Base-by-base conservation (phyloP, 2,329 filamentous ascomycete genomes). In the Blastomyces parvus region DNA sequence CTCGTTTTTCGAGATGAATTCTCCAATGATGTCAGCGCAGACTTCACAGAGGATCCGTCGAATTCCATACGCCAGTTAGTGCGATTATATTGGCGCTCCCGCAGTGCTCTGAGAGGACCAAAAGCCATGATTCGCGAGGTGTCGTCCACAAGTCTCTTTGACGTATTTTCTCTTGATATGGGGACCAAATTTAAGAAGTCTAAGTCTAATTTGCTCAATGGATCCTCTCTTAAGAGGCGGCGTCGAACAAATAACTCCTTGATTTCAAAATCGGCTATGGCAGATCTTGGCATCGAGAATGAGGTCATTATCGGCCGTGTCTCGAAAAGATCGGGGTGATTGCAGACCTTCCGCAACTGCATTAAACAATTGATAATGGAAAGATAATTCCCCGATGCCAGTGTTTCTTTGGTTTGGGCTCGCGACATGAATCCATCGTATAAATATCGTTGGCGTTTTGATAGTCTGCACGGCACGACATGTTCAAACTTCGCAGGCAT, bases 401-500 rank as follows among this genome's bases (percentile, higher is more conserved):
- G 80, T 0, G 92, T 97, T 64, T 91, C 88, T 67, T 91, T 87
- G 0, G 94, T 97, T 70, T 96, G 91, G 3, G 88, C 88, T 63
- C 92, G 87, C 42, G 90, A 91, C 78, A 99, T 86, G 76, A 97
- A 99, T 1, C 93, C 93, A 76, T 99, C 94, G 71, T 99, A 99
- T 9, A 99, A 80, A 76, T 96, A 94, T 53, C 94, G 86, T 73
- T 99, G 94, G 30, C 94, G 87, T 74, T 97, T 97, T 7, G 93
- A 97, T 4, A 99, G 81, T 55, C 93, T 89, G 75, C 94, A 99
- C 71, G 96, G 92, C 67, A 97, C 90, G 25, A 99, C 91, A 71
- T 97, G 92, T 74, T 99, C 95, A 72, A 96, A 96, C 74, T 99
- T 99, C 65, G 86, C 92, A 0, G 95, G 94, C 90, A 99, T 96